Base-by-base conservation (phyloP, 805 yeast genomes). In the Yamadazyma paraphyllophila region DNA sequence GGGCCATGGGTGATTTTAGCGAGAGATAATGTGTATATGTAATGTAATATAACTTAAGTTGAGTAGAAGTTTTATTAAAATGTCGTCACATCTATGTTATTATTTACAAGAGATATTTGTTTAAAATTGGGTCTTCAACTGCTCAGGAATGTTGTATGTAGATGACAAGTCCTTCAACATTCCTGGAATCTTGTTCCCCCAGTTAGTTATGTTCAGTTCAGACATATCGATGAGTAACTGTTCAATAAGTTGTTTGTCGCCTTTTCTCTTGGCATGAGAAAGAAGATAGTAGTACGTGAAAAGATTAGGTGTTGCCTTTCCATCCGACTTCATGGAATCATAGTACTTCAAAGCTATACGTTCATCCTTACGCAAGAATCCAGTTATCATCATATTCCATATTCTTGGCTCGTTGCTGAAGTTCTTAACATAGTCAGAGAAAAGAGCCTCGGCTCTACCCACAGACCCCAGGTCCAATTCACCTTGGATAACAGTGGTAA, bases 1-100 rank as follows among this genome's bases (percentile, higher is more conserved):
- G 81, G 60, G 95, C 95, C 12, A 71, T 87, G 80, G 90, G 89
- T 7, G 73, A 67, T 48, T 55, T 61, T 39, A 58, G 60, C 35
- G 24, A 20, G 6, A 20, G 24, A 20, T 20, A 20, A 20, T 20
- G 24, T 20, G 6, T 20, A 20, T 20, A 20, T 20, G 24, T 20
- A 20, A 20, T 20, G 6, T 20, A 20, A 20, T 20, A 6, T 20
- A 20, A 20, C 24, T 20, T 20, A 3, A 20, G 16, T 36, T 20
- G 8, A 20, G 2, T n/a, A n/a, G n/a, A n/a, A n/a, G n/a, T n/a
- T n/a, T n/a, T n/a, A n/a, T n/a, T n/a, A n/a, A n/a, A n/a, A n/a
- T n/a, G n/a, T 36, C 15, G 16, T n/a, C n/a, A n/a, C n/a, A 14
- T 20, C 35, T 31, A 32, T 40, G 16, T 29, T 12, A 20, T 20